Base-by-base conservation (phyloP, 176 grass and related monocot genomes). In the Cenchrus purpureus region DNA sequence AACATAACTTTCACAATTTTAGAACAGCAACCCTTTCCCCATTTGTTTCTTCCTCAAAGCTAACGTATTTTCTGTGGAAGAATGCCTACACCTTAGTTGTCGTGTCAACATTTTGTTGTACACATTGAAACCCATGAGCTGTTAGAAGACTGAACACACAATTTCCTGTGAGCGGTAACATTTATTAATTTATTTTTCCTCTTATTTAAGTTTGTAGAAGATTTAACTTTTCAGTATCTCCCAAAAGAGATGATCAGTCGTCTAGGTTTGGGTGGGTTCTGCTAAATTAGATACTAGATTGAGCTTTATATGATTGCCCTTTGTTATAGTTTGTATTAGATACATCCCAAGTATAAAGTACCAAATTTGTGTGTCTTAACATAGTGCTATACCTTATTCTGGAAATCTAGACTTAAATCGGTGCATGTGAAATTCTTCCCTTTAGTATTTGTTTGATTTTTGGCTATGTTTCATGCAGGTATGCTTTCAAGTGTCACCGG, bases 401-500 rank as follows among this genome's bases (percentile, higher is more conserved):
- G 28, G 14, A 70, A 81, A 78, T 80, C n/a, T 59, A 76, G 12
- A 56, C 54, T 77, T 64, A 71, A 55, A 76, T 61, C 86, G 42
- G 25, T 88, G 73, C 12, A 12, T 1, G 13, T 59, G 32, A 28
- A 14, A 31, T 45, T 81, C 48, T 22, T 60, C 7, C 66, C 14
- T 48, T 48, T 40, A 88, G 7, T 65, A 51, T 16, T 40, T 17
- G 31, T 63, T 42, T 68, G 31, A 62, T 89, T 62, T 17, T 76
- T 9, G 14, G 4, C 29, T 84, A 48, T 78, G 73, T 85, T 44
- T 76, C 14, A 40, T 88, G 73, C 86, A 99, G 97, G 75, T 99
- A 99, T 91, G 91, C 97, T 84, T 96, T 99, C 86, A 99, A 99
- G 87, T 99, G 97, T 86, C 97, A 99, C 59, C 68, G 93, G 48